These are phyloP conservation scores for Lasiosphaeria hispida DNA, from an alignment of 495 filamentous ascomycete species.

Conservation along the genomic window DNA sequence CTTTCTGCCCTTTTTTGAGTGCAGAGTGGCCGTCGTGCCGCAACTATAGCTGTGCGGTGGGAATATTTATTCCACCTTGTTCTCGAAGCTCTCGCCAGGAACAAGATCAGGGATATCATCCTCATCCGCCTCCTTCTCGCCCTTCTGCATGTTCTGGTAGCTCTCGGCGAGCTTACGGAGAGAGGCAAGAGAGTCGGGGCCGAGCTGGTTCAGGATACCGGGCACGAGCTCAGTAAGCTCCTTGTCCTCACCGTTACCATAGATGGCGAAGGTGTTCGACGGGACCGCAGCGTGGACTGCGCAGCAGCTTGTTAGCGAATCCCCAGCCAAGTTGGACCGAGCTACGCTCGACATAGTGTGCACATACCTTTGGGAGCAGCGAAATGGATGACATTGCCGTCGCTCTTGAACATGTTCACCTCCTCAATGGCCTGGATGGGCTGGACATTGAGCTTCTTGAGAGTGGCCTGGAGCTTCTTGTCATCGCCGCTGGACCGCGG, in stretches of 20 bases:
- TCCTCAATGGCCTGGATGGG: conserved; percentile 99
- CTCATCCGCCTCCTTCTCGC: conserved; percentile 75
- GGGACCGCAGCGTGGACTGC: conserved; percentile 94
- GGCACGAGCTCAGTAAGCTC: conserved; percentile 99
- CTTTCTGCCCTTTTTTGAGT: conserved; percentile 5
- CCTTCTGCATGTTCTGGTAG: conserved; percentile 99
- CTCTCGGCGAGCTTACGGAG: conserved; percentile 97
- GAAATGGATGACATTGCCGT: conserved; percentile 99
- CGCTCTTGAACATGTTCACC: conserved; percentile 99
- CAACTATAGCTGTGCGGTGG: neutral
- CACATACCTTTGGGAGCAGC: conserved; percentile 87
- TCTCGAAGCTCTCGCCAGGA: conserved; percentile 94
- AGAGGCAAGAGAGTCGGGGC: conserved; percentile 94
- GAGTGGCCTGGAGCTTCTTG: conserved; percentile 95
- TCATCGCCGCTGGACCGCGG: conserved; percentile 88
- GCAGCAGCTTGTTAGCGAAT: neutral
- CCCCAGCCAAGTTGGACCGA: neutral
- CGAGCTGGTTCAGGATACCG: conserved; percentile 98
- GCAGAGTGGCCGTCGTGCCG: conserved; percentile 16
- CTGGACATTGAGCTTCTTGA: conserved; percentile 95
- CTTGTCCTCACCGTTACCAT: conserved; percentile 98
- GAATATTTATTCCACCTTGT: conserved; percentile 78
- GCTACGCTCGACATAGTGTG: neutral
- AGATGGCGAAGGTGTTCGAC: conserved; percentile 97
- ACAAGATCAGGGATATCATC: conserved; percentile 96